Evolutionary conservation across 1,284 basidiomycete genomes (phyloP).

Genomic region (Afroboletus lepidellus): DNA sequence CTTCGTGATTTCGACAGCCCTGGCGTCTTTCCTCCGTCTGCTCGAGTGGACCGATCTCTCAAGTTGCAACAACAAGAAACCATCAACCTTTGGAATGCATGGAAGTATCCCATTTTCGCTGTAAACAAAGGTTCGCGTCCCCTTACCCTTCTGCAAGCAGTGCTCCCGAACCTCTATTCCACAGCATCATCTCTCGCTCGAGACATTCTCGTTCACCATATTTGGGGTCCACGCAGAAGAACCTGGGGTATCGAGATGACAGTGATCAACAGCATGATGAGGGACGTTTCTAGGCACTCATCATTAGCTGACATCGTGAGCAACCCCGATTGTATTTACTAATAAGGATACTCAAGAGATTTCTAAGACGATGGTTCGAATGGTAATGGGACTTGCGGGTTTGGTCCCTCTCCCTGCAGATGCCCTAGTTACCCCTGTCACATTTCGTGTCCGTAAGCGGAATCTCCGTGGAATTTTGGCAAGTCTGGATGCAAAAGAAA

Average conservation of each 20-base stretch:
- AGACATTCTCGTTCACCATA: conserved; percentile 69
- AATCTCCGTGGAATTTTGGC: conserved; percentile 76
- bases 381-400: conserved; percentile 78
- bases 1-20: conserved; percentile 66
- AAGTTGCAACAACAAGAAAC: conserved; percentile 53
- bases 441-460: conserved; percentile 79
- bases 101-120: conserved; percentile 65
- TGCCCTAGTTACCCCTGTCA: conserved; percentile 93
- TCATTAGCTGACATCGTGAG: conserved; percentile 83
- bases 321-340: conserved; percentile 11
- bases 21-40: conserved; percentile 63
- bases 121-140: conserved; percentile 58
- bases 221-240: conserved; percentile 80
- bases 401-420: conserved; percentile 90
- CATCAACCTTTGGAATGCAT: conserved; percentile 62
- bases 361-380: conserved; percentile 67
- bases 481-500: conserved; percentile 71
- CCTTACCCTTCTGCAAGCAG: not conserved
- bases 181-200: conserved; percentile 66
- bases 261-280: conserved; percentile 78
- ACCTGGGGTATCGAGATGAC: conserved; percentile 92
- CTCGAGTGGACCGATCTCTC: conserved; percentile 64
- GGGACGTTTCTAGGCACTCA: conserved; percentile 82
- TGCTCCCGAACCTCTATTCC: not conserved
- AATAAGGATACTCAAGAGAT: conserved; percentile 10